Conservation (phyloP, 2,329 filamentous ascomycete species). For the Cadophora sp. region DNA sequence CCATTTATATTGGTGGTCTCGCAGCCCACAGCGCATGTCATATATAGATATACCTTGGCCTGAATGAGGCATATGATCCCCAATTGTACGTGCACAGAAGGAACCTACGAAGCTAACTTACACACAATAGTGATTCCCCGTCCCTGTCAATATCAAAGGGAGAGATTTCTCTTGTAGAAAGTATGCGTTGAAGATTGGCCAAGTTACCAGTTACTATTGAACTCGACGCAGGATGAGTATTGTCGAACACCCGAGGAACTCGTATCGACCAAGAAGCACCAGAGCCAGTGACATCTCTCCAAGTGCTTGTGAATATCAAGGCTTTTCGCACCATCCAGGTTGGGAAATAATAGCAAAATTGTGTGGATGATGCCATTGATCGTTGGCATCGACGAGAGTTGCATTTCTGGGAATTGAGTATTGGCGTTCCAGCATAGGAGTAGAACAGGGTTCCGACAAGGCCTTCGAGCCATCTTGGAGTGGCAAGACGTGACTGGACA, state of each 20-base stretch:
- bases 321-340: constrained; percentile 14
- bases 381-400: neutral
- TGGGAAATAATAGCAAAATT: constrained; percentile 14
- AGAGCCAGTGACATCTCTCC: constrained; percentile 15
- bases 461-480: constrained; percentile 13
- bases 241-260: neutral
- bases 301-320: constrained; percentile 14
- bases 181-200: neutral
- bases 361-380: neutral
- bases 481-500: neutral
- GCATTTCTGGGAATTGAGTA: constrained; percentile 9
- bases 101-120: neutral
- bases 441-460: constrained; percentile 15
- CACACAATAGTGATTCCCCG: neutral
- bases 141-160: neutral
- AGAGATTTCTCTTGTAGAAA: neutral
- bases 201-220: constrained; percentile 9
- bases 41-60: neutral
- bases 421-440: constrained; percentile 13
- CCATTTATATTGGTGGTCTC: neutral
- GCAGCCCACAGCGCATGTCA: neutral
- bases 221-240: neutral
- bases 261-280: constrained; percentile 17
- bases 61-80: neutral
- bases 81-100: neutral